Percentiles rank a stretch among this genome's conserved stretches.
phyloP scores from a whole-genome alignment of 495 filamentous ascomycete genomes.

The Choiromyces venosus region DNA sequence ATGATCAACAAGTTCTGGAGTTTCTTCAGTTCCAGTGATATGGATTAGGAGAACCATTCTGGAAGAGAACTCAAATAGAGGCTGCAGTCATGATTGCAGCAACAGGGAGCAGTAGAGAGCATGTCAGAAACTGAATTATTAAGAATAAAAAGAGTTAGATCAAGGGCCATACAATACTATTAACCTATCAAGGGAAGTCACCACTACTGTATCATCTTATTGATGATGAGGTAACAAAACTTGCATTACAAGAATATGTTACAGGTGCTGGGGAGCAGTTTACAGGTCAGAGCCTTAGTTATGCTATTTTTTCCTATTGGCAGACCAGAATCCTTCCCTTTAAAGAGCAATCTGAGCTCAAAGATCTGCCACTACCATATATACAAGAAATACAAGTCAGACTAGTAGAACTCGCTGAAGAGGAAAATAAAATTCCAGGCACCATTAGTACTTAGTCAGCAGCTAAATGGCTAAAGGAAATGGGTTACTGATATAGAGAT shows the following conservation, averaged over 20 bases:
- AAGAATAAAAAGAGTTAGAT: background rate
- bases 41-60: no score
- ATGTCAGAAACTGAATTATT: background rate
- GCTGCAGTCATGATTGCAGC: no score
- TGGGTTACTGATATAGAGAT: no score
- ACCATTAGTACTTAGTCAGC: no score
- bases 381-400: no score
- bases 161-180: background rate
- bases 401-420: no score
- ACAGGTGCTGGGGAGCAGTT: background rate
- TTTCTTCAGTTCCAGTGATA: no score
- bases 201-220: background rate
- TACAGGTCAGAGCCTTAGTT: background rate
- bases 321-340: background rate
- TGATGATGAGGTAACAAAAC: background rate
- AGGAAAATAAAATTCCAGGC: no score
- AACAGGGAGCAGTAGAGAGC: no score
- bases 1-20: no score
- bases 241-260: background rate
- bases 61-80: no score
- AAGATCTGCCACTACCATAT: background rate
- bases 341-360: background rate
- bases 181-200: background rate
- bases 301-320: background rate
- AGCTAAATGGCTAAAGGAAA: no score